A percentile compares a stretch with the other conserved stretches of the same genome.
Evolutionary conservation across 371 early-diverging fungal genomes (phyloP).

Genomic region (Batrachochytrium dendrobatidis): DNA sequence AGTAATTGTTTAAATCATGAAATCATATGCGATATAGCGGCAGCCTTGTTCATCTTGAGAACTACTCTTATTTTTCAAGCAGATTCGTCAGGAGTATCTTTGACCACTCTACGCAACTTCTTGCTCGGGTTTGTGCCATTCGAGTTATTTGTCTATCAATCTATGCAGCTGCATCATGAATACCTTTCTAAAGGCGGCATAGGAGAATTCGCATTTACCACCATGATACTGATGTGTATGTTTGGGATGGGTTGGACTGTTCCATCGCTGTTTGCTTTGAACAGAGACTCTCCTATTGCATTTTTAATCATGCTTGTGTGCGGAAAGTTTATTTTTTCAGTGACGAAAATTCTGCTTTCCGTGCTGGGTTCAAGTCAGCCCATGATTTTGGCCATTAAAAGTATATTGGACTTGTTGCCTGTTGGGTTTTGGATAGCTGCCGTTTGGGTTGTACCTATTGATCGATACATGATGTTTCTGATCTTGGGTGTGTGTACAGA

Average conservation of each 20-base stretch:
- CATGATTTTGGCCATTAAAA: background rate
- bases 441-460: too few relatives aligned
- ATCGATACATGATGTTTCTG: background rate
- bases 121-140: constrained; percentile 3
- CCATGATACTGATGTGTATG: background rate
- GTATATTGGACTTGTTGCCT: background rate
- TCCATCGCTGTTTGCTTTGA: background rate
- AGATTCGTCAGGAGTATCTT: background rate
- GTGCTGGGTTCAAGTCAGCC: background rate
- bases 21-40: background rate
- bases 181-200: background rate
- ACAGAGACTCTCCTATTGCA: background rate
- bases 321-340: background rate
- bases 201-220: background rate
- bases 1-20: background rate
- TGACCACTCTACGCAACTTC: background rate
- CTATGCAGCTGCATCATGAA: background rate
- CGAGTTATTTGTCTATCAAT: background rate
- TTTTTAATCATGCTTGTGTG: background rate
- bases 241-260: background rate
- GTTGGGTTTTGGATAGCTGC: background rate
- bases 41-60: background rate
- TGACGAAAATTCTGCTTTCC: background rate
- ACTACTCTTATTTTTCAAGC: background rate
- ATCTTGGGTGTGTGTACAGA: background rate